These are phyloP conservation scores for Dioscorea dumetorum DNA, from an alignment of 106 monocot species.

Conservation along the genomic window DNA sequence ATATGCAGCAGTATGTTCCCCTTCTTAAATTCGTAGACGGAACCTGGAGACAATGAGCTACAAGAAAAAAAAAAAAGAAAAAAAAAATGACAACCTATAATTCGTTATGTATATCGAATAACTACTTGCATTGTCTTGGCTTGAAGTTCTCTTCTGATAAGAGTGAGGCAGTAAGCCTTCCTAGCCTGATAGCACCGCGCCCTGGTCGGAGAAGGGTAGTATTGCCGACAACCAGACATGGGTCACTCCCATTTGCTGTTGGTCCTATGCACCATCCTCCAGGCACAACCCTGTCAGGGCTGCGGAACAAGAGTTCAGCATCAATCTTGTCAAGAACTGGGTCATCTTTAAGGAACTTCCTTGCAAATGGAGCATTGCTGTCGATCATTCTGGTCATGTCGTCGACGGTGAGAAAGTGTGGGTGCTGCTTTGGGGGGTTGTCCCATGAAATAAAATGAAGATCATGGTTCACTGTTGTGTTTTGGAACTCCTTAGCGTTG, in stretches of 20 bases:
- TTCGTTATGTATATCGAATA: neutral
- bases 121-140: conserved; percentile 53
- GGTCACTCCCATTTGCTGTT: conserved; percentile 34
- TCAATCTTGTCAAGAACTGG: conserved; percentile 77
- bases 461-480: conserved; percentile 89
- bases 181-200: conserved; percentile 56
- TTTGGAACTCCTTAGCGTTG: conserved; percentile 70
- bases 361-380: conserved; percentile 70
- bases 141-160: conserved; percentile 48
- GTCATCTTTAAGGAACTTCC: conserved; percentile 51
- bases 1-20: too few relatives aligned
- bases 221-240: conserved; percentile 46
- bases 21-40: too few relatives aligned
- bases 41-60: too few relatives aligned
- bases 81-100: too few relatives aligned
- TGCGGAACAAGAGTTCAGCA: conserved; percentile 46
- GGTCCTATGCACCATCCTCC: conserved; percentile 73
- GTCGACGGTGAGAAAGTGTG: conserved; percentile 52
- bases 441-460: conserved; percentile 96
- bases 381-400: conserved; percentile 55
- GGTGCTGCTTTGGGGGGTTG: conserved; percentile 90
- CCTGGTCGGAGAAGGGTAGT: conserved; percentile 40
- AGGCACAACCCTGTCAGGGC: conserved; percentile 34
- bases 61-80: too few relatives aligned
- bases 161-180: conserved; percentile 33